These are phyloP conservation scores for Diaporthe sp. DNA, from an alignment of 2,329 filamentous ascomycete species.

Conservation along the genomic window DNA sequence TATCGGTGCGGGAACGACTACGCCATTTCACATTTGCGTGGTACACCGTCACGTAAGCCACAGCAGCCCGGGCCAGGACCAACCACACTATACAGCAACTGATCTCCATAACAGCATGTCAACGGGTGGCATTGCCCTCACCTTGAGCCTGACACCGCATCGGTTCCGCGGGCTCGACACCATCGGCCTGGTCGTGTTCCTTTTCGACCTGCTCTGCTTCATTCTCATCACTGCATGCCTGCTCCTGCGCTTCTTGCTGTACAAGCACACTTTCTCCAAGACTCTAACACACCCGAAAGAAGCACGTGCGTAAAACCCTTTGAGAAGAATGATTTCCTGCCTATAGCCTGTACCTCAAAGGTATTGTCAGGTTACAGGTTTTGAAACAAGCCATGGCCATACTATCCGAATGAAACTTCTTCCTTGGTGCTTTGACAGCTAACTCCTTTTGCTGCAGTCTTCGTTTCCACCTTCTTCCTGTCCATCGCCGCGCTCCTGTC, in stretches of 20 bases:
- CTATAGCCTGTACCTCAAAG: too few species aligned
- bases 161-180: slow-evolving; percentile 63
- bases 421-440: too few species aligned
- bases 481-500: slow-evolving; percentile 72
- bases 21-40: slow-evolving; percentile 53
- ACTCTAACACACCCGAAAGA: slow-evolving; percentile 66
- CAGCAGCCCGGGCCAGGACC: not conserved
- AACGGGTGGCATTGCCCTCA: slow-evolving; percentile 49
- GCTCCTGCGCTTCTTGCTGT: slow-evolving; percentile 60
- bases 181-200: slow-evolving; percentile 65
- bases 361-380: too few species aligned
- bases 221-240: slow-evolving; percentile 50
- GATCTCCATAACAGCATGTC: slow-evolving; percentile 45
- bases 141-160: slow-evolving; percentile 48
- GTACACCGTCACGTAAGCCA: slow-evolving; percentile 51
- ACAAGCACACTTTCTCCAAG: slow-evolving; percentile 57
- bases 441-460: slow-evolving; percentile 53
- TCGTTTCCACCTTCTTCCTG: slow-evolving; percentile 74
- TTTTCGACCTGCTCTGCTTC: slow-evolving; percentile 65
- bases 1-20: slow-evolving; percentile 48
- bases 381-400: too few species aligned
- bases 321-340: too few species aligned
- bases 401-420: too few species aligned
- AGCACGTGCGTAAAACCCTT: slow-evolving; percentile 45
- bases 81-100: not conserved